Conservation (phyloP, 208 protist species). For the Leishmania lainsoni region DNA sequence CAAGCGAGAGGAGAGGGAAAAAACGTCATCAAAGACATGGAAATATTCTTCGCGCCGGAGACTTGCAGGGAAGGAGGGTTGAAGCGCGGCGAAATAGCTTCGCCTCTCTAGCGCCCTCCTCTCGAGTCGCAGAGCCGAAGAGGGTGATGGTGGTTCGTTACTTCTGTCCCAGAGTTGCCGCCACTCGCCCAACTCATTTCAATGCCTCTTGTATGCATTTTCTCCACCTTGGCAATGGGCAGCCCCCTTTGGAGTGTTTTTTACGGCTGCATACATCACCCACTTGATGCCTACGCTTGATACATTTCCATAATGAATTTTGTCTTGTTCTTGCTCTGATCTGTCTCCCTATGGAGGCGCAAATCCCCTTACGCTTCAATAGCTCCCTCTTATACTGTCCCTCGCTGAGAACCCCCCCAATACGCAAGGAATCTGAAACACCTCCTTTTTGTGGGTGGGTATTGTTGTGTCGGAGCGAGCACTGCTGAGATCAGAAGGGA, state of each 20-base stretch:
- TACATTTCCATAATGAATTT: not conserved
- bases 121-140: not conserved
- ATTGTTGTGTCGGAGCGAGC: not conserved
- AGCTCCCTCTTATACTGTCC: not conserved
- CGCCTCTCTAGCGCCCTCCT: not conserved
- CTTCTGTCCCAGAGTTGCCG: not conserved
- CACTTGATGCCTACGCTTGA: not conserved
- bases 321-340: not conserved
- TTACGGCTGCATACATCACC: not conserved
- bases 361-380: not conserved
- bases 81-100: not conserved
- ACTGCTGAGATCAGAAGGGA: not conserved
- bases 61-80: not conserved
- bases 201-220: not conserved
- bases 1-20: not conserved
- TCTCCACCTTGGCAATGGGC: not conserved
- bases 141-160: not conserved
- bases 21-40: not conserved
- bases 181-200: not conserved
- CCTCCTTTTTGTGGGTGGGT: not conserved
- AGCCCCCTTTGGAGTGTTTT: not conserved
- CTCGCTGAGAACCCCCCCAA: not conserved
- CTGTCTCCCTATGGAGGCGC: not conserved
- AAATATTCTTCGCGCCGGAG: not conserved
- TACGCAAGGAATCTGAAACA: not conserved